Evolutionary conservation across 305 asterid species (phyloP).

Genomic region (Solanum hybrid): DNA sequence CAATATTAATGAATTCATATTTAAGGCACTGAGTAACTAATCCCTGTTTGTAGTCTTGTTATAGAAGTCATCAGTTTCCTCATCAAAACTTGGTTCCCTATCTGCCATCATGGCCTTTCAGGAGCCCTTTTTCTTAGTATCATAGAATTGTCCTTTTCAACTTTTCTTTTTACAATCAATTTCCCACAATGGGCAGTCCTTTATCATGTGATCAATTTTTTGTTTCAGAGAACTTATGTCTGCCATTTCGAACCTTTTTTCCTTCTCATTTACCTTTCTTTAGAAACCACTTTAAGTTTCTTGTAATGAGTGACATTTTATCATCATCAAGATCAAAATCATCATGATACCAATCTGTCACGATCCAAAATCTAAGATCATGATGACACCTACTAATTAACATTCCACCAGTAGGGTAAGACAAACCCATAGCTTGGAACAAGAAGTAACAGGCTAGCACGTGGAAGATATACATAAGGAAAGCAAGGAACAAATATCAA

Average conservation of each 20-base stretch:
- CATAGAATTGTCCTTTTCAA: background rate
- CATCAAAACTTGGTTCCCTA: background rate
- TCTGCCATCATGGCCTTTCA: background rate
- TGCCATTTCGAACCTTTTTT: background rate
- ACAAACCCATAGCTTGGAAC: background rate
- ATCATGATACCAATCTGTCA: background rate
- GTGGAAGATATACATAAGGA: background rate
- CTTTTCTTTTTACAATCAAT: background rate
- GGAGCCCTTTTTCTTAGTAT: background rate
- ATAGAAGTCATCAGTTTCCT: background rate
- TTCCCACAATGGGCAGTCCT: background rate
- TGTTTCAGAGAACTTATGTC: background rate
- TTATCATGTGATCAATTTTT: background rate
- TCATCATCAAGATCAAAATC: background rate
- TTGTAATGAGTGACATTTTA: background rate
- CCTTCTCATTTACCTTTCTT: background rate
- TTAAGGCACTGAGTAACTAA: background rate
- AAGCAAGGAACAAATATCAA: no score
- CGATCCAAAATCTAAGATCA: background rate
- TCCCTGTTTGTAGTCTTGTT: background rate
- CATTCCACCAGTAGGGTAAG: background rate
- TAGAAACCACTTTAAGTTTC: background rate
- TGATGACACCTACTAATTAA: background rate
- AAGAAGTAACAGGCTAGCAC: background rate
- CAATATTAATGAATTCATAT: background rate